These are phyloP conservation scores for Viridothelium virens DNA, from an alignment of 495 filamentous ascomycete genomes.

Conservation along the genomic window DNA sequence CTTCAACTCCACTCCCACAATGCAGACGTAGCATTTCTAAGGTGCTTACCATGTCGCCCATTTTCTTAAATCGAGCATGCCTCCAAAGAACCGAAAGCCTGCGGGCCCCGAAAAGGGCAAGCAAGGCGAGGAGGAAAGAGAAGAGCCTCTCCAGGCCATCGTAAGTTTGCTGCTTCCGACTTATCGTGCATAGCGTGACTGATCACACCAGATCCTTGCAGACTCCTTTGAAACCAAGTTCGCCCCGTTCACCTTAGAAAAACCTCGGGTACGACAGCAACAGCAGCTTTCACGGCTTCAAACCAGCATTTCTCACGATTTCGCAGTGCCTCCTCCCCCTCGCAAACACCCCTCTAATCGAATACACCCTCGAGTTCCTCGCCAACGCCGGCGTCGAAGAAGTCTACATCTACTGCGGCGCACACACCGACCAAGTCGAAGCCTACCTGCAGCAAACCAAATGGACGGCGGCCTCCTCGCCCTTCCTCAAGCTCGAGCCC, in stretches of 20 bases:
- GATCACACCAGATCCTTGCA: constrained; percentile 49
- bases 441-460: constrained; percentile 65
- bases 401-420: constrained; percentile 82
- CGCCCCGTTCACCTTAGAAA: constrained; percentile 79
- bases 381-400: constrained; percentile 88
- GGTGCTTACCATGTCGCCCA: not conserved
- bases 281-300: not conserved
- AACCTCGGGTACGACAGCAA: constrained; percentile 61
- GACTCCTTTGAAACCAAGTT: constrained; percentile 93
- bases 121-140: constrained; percentile 56
- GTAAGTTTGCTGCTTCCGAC: constrained; percentile 41
- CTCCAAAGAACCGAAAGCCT: constrained; percentile 51
- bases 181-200: not conserved
- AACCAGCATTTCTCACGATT: constrained; percentile 20
- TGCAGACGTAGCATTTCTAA: not conserved
- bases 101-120: constrained; percentile 55
- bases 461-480: constrained; percentile 65
- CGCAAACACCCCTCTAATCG: constrained; percentile 88
- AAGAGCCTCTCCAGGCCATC: constrained; percentile 85
- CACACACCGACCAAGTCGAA: constrained; percentile 85
- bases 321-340: constrained; percentile 82
- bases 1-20: not conserved
- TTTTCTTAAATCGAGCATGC: constrained; percentile 28
- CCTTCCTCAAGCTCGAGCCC: constrained; percentile 74
- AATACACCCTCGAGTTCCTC: constrained; percentile 95